Base-by-base conservation (phyloP, 1,139 yeast species). In the Magnusiomyces sp. region DNA sequence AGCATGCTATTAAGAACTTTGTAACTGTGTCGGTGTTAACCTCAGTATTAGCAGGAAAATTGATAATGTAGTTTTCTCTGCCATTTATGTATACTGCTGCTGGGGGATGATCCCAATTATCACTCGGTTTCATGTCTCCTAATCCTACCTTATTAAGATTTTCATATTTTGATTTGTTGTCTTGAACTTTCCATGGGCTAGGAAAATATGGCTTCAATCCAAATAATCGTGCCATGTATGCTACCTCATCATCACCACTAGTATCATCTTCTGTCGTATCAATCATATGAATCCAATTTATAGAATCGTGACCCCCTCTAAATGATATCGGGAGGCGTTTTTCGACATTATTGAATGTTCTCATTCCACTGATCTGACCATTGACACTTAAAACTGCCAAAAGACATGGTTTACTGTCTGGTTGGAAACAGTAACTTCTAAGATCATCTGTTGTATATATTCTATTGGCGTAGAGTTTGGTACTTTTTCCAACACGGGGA, bases 21-120 rank as follows among this genome's bases (percentile, higher is more conserved):
- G 32, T n/a, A 4, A 43, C 40, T 3, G 39, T 19, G 5, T 34
- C 38, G 10, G 13, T 19, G 17, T 20, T 20, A 6, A 43, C 13
- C 34, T 43, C 46, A 2, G 46, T 43, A 6, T 43, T 19, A 11
- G 16, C 19, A 20, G 39, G 46, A 14, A 43, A 43, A 29, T 43
- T 43, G 19, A 34, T n/a, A 23, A 33, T 13, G 20, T 31, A 43
- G 11, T 20, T 32, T 5, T 43, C 46, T 10, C 23, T 17, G 6
- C 38, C 45, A 34, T 34, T 43, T 5, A 43, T 43, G 14, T 43
- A 43, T 14, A 43, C 31, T 13, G 17, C 20, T n/a, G 17, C 27
- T 10, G 46, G 46, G 3, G 46, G 46, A 19, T 43, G 46, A 32
- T 31, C 29, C 46, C 46, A 43, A 17, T 43, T 16, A 4, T 20